phyloP scores from a whole-genome alignment of 2,329 filamentous ascomycete genomes.

The Daldinia eschscholtzii region DNA sequence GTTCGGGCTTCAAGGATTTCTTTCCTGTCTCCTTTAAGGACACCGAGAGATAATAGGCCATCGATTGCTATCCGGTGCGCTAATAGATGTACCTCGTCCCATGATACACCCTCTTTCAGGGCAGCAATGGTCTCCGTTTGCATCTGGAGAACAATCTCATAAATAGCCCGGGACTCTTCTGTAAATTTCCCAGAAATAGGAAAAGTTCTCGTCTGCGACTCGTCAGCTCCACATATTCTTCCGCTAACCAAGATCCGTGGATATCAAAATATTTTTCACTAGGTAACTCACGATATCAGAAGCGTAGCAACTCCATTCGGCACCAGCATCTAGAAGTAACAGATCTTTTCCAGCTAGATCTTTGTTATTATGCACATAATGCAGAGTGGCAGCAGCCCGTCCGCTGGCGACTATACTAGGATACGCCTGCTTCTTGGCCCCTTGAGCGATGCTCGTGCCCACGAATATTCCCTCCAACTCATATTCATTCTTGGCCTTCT shows the following conservation, averaged over 20 bases:
- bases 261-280: neutral
- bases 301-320: constrained; percentile 79
- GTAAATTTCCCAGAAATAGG: constrained; percentile 81
- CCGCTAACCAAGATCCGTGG: neutral
- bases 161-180: constrained; percentile 78
- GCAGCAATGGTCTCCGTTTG: constrained; percentile 80
- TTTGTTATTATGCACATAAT: constrained; percentile 86
- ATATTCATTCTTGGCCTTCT: constrained; percentile 77
- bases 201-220: constrained; percentile 81
- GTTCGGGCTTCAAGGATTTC: constrained; percentile 83
- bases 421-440: constrained; percentile 87
- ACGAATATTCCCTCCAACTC: constrained; percentile 87
- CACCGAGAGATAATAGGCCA: constrained; percentile 80
- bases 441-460: constrained; percentile 78
- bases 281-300: constrained; percentile 68
- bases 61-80: constrained; percentile 87
- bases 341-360: constrained; percentile 79
- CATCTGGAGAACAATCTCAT: constrained; percentile 88
- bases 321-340: constrained; percentile 86
- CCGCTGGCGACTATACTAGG: constrained; percentile 87
- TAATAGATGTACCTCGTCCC: constrained; percentile 84
- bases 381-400: constrained; percentile 83
- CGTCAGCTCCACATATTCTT: neutral
- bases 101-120: constrained; percentile 79
- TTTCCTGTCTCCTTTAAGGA: constrained; percentile 75